Evolutionary conservation across 306 rosid genomes (phyloP).

Genomic region (Glycyrrhiza uralensis): DNA sequence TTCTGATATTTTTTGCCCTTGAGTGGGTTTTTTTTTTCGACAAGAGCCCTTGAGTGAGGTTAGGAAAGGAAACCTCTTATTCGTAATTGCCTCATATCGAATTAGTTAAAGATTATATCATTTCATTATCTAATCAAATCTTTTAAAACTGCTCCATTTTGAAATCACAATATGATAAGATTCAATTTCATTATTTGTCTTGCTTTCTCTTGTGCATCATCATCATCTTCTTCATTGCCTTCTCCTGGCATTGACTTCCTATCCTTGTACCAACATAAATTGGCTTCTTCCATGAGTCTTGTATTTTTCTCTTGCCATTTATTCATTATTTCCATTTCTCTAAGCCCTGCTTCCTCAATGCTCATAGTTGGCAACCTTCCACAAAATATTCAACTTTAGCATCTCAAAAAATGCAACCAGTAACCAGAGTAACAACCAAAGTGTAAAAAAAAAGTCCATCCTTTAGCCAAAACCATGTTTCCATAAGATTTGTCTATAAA

Average conservation of each 20-base stretch:
- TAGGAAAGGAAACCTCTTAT: too few relatives aligned
- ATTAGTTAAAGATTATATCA: too few relatives aligned
- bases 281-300: constrained; percentile 80
- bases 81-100: too few relatives aligned
- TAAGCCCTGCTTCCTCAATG: constrained; percentile 97
- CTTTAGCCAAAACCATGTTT: constrained; percentile 6
- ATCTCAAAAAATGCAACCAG: constrained; percentile 19
- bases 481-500: neutral
- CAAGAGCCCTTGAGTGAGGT: too few relatives aligned
- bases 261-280: constrained; percentile 83
- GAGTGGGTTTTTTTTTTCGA: too few relatives aligned
- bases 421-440: neutral
- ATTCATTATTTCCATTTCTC: constrained; percentile 94
- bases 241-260: constrained; percentile 50
- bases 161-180: too few relatives aligned
- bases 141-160: too few relatives aligned
- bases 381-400: constrained; percentile 35
- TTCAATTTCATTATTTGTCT: too few relatives aligned
- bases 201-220: constrained; percentile 81
- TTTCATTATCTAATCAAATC: too few relatives aligned
- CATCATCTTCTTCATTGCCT: constrained; percentile 75
- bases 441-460: neutral
- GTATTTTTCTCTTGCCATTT: constrained; percentile 87
- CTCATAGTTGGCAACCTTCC: constrained; percentile 97
- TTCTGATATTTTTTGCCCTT: too few relatives aligned